Evolutionary conservation across 768 basidiomycete species (phyloP).

Genomic region (Kwoniella dendrophila): DNA sequence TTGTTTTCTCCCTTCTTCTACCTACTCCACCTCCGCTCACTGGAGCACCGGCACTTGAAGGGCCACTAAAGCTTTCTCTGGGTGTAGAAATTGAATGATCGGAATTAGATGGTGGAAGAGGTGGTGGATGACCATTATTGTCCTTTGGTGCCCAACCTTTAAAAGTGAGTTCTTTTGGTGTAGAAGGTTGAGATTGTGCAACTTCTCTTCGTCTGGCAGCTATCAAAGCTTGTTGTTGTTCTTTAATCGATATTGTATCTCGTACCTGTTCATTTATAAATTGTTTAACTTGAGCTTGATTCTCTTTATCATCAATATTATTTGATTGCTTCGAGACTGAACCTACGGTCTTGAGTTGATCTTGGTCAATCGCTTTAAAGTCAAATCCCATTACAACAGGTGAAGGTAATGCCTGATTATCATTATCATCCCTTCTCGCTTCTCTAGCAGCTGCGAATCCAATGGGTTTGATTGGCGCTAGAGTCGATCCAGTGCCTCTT

Average conservation of each 20-base stretch:
- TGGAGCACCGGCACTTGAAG: background rate
- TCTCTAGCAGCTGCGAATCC: slow-evolving; percentile 48
- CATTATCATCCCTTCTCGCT: slow-evolving; percentile 33
- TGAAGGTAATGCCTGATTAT: slow-evolving; percentile 27
- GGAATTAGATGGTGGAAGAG: background rate
- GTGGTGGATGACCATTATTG: background rate
- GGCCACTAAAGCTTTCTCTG: slow-evolving; percentile 4
- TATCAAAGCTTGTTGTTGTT: slow-evolving; percentile 52
- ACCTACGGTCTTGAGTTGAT: slow-evolving; percentile 49
- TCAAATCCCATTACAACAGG: slow-evolving; percentile 54
- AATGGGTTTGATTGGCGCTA: slow-evolving; percentile 46
- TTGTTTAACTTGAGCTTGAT: slow-evolving; percentile 15
- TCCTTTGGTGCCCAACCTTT: slow-evolving; percentile 51
- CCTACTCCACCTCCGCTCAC: slow-evolving; percentile 33
- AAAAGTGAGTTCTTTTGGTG: slow-evolving; percentile 49
- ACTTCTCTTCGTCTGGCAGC: slow-evolving; percentile 44
- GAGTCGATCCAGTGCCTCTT: background rate
- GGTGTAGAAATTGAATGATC: background rate
- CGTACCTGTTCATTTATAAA: slow-evolving; percentile 39
- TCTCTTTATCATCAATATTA: background rate
- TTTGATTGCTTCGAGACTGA: background rate
- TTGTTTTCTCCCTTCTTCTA: slow-evolving; percentile 43
- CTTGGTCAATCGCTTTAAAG: slow-evolving; percentile 43
- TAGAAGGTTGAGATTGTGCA: slow-evolving; percentile 36
- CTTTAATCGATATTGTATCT: slow-evolving; percentile 48